A percentile compares a stretch with the other conserved stretches of the same genome.
phyloP scores from a whole-genome alignment of 306 rosid genomes.

The Cucurbita moschata region DNA sequence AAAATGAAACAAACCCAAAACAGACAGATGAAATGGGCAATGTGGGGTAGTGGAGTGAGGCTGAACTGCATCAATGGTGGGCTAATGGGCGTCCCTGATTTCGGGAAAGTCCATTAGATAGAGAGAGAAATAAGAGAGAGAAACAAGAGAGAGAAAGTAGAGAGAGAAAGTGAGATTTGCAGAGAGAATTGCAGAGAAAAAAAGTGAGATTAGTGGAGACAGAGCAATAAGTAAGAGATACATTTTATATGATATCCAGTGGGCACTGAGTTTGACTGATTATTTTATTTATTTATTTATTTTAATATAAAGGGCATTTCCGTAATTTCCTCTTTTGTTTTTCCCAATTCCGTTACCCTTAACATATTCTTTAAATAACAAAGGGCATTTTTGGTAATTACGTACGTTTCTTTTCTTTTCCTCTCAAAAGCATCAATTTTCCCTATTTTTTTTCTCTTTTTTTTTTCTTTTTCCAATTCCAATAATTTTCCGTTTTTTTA shows the following conservation, averaged over 20 bases:
- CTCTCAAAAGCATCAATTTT: background rate
- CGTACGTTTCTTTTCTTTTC: background rate
- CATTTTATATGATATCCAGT: background rate
- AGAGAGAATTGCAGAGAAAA: background rate
- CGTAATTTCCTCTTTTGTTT: background rate
- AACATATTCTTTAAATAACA: background rate
- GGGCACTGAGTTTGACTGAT: background rate
- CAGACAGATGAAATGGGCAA: background rate
- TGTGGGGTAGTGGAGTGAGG: background rate
- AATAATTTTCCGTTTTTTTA: background rate
- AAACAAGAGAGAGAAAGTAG: background rate
- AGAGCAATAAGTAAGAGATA: background rate
- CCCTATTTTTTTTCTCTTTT: background rate
- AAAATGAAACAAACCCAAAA: background rate
- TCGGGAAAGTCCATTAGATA: background rate
- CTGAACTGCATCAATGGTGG: background rate
- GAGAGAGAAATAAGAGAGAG: background rate
- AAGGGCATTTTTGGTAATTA: background rate
- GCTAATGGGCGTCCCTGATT: background rate
- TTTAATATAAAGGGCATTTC: background rate
- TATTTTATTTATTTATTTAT: background rate
- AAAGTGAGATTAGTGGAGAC: conserved; percentile 1
- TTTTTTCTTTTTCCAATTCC: background rate
- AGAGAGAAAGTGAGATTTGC: background rate
- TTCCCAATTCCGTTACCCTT: background rate